phyloP scores from a whole-genome alignment of 352 stramenopile species.

The Phytopythium mirpurense region DNA sequence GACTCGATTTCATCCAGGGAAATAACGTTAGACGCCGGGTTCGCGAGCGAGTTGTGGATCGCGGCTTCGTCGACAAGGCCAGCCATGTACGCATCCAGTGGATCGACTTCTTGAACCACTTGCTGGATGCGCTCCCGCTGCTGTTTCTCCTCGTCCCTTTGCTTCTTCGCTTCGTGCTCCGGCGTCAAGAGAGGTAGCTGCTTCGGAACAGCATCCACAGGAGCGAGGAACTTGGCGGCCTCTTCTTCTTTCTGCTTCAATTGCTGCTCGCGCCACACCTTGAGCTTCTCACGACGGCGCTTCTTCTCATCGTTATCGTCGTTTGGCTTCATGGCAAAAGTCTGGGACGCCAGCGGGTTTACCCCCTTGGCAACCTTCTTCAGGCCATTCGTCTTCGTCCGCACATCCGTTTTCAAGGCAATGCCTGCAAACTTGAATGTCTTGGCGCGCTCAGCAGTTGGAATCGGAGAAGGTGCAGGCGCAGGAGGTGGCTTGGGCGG shows the following conservation, averaged over 20 bases:
- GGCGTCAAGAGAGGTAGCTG: slow-evolving; percentile 53
- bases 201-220: slow-evolving; percentile 66
- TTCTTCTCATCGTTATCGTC: slow-evolving; percentile 34
- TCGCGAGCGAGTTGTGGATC: slow-evolving; percentile 64
- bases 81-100: slow-evolving; percentile 84
- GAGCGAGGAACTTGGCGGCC: slow-evolving; percentile 54
- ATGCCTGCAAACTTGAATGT: slow-evolving; percentile 72
- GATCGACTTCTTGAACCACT: slow-evolving; percentile 77
- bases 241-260: slow-evolving; percentile 57
- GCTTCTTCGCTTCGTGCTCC: slow-evolving; percentile 61
- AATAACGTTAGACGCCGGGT: slow-evolving; percentile 77
- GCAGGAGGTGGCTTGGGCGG: neutral
- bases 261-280: slow-evolving; percentile 56
- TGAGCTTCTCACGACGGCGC: slow-evolving; percentile 38
- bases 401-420: slow-evolving; percentile 43
- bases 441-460: slow-evolving; percentile 15
- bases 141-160: slow-evolving; percentile 41
- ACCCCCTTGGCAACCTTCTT: slow-evolving; percentile 14
- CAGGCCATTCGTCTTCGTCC: slow-evolving; percentile 12
- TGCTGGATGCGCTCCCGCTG: slow-evolving; percentile 64
- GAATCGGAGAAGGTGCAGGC: neutral
- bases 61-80: slow-evolving; percentile 72
- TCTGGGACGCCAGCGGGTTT: neutral
- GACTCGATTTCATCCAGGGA: slow-evolving; percentile 80
- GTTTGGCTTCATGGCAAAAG: neutral